A percentile compares a stretch with the other conserved stretches of the same genome.
phyloP scores from a whole-genome alignment of 805 yeast species.

The Hanseniaspora nectarophila region DNA sequence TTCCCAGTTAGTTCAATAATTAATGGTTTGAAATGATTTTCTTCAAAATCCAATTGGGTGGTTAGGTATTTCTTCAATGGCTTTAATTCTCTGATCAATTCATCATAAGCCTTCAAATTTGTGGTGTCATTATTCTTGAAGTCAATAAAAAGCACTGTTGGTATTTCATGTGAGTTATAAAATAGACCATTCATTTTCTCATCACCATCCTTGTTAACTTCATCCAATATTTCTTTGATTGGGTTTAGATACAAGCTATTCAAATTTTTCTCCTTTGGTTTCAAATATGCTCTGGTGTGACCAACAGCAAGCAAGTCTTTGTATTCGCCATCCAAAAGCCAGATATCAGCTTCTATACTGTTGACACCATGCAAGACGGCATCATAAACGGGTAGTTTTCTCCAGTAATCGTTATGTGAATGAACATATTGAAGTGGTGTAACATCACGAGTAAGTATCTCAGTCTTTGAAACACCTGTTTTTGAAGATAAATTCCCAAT shows the following conservation, averaged over 20 bases:
- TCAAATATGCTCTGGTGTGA: conserved; percentile 41
- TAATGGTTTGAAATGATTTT: conserved; percentile 34
- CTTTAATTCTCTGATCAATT: conserved; percentile 32
- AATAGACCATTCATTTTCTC: conserved; percentile 32
- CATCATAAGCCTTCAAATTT: conserved; percentile 32
- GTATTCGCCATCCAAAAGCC: conserved; percentile 31
- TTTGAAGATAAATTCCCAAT: neutral
- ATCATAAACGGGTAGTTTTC: conserved; percentile 44
- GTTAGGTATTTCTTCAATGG: conserved; percentile 42
- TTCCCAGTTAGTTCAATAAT: conserved; percentile 58
- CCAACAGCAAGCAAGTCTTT: conserved; percentile 46
- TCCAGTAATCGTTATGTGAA: conserved; percentile 63
- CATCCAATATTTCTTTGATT: conserved; percentile 36
- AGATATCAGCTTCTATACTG: conserved; percentile 58
- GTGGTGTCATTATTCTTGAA: conserved; percentile 36
- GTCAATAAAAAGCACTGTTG: conserved; percentile 53
- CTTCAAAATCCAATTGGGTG: neutral
- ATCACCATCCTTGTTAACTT: conserved; percentile 30
- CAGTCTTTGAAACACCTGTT: conserved; percentile 16
- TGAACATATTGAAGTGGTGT: conserved; percentile 32
- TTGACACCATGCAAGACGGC: conserved; percentile 42
- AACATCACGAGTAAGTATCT: conserved; percentile 23
- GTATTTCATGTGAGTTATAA: conserved; percentile 35
- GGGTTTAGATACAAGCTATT: conserved; percentile 43
- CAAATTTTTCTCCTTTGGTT: conserved; percentile 35